Base-by-base conservation (phyloP, 1,139 yeast species). In the Kodamaea plutei region DNA sequence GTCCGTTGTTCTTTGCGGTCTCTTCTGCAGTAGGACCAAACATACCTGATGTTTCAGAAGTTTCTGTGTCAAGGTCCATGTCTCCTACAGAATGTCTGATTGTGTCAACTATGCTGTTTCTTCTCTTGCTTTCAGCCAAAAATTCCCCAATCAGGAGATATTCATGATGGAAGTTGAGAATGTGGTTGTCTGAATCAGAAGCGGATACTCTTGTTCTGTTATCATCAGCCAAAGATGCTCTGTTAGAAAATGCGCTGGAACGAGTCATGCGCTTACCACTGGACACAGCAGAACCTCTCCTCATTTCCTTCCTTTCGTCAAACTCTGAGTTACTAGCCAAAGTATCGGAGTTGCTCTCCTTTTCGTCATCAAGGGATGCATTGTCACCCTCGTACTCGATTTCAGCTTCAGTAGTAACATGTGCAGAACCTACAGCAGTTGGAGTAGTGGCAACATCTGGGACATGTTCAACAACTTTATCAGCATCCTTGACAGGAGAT, bases 1-100 rank as follows among this genome's bases (percentile, higher is more conserved):
- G 56, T 1, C 81, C 81, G 11, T 12, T 21, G 23, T 26, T 32
- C 23, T 28, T 26, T 8, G 28, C 24, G 5, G 25, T 20, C 14
- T 29, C 24, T 10, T 21, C 26, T 14, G 61, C 44, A 29, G 50
- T 56, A 13, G 67, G 64, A 15, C 39, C 44, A 35, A 44, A 44
- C 46, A 44, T 44, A 21, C 48, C 48, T n/a, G 48, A 44, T 32
- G 48, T 44, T 29, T 44, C 48, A n/a, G 48, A 41, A 8, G 46
- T 40, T 16, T 35, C 43, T n/a, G 28, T 23, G 14, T 39, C 36
- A 24, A 28, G 20, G 16, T 34, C 37, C 14, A 24, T 22, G 10
- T 30, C 42, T 10, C 37, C 35, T 16, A 30, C 32, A 25, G 45
- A 39, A 13, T 36, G 32, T 26, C 41, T 36, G 13, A 38, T 31